Conservation (phyloP, 306 rosid species). For the Oemleria cerasiformis region DNA sequence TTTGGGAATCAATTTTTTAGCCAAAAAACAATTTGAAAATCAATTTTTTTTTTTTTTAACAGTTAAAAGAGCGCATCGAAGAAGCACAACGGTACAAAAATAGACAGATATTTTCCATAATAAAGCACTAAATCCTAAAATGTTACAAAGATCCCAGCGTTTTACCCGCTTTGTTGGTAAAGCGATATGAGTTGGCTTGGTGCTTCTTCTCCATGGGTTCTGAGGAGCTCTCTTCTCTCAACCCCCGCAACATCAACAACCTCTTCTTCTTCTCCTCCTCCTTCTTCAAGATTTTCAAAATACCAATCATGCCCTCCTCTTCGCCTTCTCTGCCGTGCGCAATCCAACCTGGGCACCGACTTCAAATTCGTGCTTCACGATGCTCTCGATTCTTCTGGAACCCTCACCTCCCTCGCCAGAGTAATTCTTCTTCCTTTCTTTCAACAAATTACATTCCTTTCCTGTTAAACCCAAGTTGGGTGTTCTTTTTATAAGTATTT, state of each 20-base stretch:
- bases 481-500: background rate
- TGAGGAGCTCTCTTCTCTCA: background rate
- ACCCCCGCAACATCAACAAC: conserved; percentile 15
- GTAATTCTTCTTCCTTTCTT: conserved; percentile 21
- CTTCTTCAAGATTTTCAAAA: conserved; percentile 29
- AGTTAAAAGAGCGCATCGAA: too few species aligned
- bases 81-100: too few species aligned
- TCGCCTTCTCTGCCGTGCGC: conserved; percentile 39
- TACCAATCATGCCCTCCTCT: conserved; percentile 36
- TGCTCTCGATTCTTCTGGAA: conserved; percentile 79
- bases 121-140: too few species aligned
- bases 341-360: conserved; percentile 27
- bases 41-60: too few species aligned
- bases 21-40: too few species aligned
- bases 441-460: background rate
- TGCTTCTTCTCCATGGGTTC: conserved; percentile 21
- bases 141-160: too few species aligned
- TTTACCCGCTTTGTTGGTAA: too few species aligned
- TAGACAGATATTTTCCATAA: too few species aligned
- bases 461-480: background rate
- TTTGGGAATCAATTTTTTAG: too few species aligned
- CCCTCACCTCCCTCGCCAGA: conserved; percentile 64
- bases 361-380: conserved; percentile 65
- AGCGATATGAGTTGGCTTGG: conserved; percentile 5
- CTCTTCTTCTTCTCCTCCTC: background rate